A percentile compares a stretch with the other conserved stretches of the same genome.
These are phyloP conservation scores for Lodderomyces pseudojiufengensis DNA, from an alignment of 1,139 yeast species.

Conservation along the genomic window DNA sequence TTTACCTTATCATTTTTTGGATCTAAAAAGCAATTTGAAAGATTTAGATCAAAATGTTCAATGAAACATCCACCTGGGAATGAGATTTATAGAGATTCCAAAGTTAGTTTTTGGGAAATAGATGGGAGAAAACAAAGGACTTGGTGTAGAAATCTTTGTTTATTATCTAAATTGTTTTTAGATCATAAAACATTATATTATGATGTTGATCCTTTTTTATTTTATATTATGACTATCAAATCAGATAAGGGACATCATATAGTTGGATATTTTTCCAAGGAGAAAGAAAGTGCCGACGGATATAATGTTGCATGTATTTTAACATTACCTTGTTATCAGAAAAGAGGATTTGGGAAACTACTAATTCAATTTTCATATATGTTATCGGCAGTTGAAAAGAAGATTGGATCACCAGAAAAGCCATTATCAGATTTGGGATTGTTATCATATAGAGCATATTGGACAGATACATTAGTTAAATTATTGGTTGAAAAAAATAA, in stretches of 20 bases:
- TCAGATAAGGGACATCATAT: conserved; percentile 90
- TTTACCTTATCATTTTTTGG: conserved; percentile 87
- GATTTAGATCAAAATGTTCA: conserved; percentile 84
- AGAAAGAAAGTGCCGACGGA: conserved; percentile 93
- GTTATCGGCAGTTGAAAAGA: conserved; percentile 80
- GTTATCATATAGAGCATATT: conserved; percentile 87
- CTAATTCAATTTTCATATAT: conserved; percentile 92
- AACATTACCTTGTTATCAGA: conserved; percentile 92
- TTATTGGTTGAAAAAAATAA: conserved; percentile 61
- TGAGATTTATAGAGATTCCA: conserved; percentile 87
- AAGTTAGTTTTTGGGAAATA: conserved; percentile 80
- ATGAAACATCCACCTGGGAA: conserved; percentile 96
- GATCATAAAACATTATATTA: conserved; percentile 95
- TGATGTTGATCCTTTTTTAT: conserved; percentile 95
- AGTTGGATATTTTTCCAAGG: conserved; percentile 95
- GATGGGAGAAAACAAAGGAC: conserved; percentile 95
- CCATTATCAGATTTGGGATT: conserved; percentile 94
- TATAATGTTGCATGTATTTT: conserved; percentile 96
- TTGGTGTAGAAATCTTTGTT: conserved; percentile 94
- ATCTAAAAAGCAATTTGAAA: conserved; percentile 83
- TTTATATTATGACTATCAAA: conserved; percentile 89
- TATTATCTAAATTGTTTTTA: conserved; percentile 79
- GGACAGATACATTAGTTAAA: conserved; percentile 88
- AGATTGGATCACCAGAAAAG: conserved; percentile 95
- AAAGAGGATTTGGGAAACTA: conserved; percentile 89